A percentile compares a stretch with the other conserved stretches of the same genome.
These are phyloP conservation scores for Aquilaria yunnanensis DNA, from an alignment of 345 rosid species.

Conservation along the genomic window DNA sequence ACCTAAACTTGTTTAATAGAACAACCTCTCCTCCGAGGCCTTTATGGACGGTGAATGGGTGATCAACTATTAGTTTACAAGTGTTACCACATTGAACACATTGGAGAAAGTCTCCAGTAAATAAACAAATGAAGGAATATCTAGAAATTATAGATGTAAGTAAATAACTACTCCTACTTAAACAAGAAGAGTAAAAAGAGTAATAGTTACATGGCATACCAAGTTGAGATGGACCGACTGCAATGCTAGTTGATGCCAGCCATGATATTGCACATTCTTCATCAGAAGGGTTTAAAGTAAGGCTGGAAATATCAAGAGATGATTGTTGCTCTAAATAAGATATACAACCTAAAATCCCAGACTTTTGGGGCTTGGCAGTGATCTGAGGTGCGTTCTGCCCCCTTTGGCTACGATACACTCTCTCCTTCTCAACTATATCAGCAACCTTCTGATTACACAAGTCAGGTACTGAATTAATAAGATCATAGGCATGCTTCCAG, in stretches of 20 bases:
- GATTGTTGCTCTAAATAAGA: slow-evolving; percentile 14
- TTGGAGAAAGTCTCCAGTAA: background rate
- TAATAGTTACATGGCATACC: slow-evolving; percentile 30
- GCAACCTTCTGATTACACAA: slow-evolving; percentile 82
- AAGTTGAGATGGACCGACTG: slow-evolving; percentile 43
- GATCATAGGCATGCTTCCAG: slow-evolving; percentile 68
- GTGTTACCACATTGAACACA: background rate
- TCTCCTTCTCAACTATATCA: slow-evolving; percentile 73
- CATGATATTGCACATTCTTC: slow-evolving; percentile 38
- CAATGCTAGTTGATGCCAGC: slow-evolving; percentile 71
- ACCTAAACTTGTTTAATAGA: too few species aligned
- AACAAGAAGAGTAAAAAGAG: background rate
- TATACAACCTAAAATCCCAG: slow-evolving; percentile 9
- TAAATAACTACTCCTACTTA: too few species aligned
- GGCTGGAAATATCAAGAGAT: slow-evolving; percentile 19
- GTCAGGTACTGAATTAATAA: slow-evolving; percentile 67
- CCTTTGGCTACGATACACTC: slow-evolving; percentile 73
- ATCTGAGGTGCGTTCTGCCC: slow-evolving; percentile 70
- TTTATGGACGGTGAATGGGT: too few species aligned
- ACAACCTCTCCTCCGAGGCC: too few species aligned
- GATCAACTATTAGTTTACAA: too few species aligned
- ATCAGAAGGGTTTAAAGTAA: slow-evolving; percentile 14
- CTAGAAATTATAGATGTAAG: background rate
- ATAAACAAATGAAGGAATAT: background rate
- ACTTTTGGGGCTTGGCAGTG: slow-evolving; percentile 29